Percentiles rank a stretch among this genome's conserved stretches.
Evolutionary conservation across 2,329 filamentous ascomycete genomes (phyloP).

Genomic region (Hymenoscyphus salicellus): DNA sequence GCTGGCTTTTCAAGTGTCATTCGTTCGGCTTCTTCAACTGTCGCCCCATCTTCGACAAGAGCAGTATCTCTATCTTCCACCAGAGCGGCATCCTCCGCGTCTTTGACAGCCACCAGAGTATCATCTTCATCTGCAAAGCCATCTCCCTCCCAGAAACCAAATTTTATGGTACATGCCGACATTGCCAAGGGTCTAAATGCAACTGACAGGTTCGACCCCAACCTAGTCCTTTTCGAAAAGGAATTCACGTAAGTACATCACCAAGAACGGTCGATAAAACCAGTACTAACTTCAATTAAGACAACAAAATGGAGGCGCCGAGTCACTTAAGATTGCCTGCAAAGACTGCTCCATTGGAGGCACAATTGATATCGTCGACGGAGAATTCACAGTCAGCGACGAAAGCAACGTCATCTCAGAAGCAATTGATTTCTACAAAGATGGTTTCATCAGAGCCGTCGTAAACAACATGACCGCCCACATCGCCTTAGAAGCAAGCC

Average conservation of each 20-base stretch:
- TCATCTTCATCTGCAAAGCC: background rate
- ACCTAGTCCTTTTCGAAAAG: slow-evolving; percentile 1
- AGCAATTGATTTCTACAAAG: slow-evolving; percentile 12
- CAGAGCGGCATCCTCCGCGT: too few relatives aligned
- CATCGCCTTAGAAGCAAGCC: slow-evolving; percentile 10
- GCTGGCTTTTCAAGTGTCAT: background rate
- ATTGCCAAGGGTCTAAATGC: slow-evolving; percentile 1
- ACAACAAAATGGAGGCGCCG: background rate
- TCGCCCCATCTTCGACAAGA: background rate
- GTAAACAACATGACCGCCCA: slow-evolving; percentile 16
- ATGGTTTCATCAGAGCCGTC: slow-evolving; percentile 15
- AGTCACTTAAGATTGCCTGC: slow-evolving; percentile 11
- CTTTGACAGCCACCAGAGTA: too few relatives aligned
- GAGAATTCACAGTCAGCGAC: slow-evolving; percentile 15
- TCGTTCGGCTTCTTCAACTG: background rate
- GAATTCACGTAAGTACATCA: background rate
- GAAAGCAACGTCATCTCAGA: slow-evolving; percentile 3
- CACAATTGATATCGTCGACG: slow-evolving; percentile 13
- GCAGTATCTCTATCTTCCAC: background rate
- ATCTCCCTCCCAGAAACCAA: background rate
- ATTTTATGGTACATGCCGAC: background rate
- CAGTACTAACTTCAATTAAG: background rate
- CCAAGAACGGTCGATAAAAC: too few relatives aligned
- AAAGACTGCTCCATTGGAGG: slow-evolving; percentile 13
- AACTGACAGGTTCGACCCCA: slow-evolving; percentile 4